Percentiles rank a stretch among this genome's conserved stretches.
Conservation (phyloP, 2,329 filamentous ascomycete species). For the Alternaria sp. region DNA sequence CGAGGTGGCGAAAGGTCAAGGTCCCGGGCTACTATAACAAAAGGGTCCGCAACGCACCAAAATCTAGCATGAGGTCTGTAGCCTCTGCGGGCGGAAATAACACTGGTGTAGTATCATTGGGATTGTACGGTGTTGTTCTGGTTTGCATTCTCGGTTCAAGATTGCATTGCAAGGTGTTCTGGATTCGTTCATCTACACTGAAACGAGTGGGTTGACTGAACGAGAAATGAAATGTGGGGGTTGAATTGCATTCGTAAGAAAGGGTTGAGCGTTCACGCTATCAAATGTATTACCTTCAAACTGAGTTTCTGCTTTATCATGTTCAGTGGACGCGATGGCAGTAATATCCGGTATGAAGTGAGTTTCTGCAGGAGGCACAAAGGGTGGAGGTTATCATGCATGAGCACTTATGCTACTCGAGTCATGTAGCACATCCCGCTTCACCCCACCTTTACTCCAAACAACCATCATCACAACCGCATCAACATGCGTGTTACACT, state of each 20-base stretch:
- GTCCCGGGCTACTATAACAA: conserved; percentile 3
- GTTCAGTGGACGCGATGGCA: not conserved
- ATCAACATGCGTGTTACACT: conserved; percentile 16
- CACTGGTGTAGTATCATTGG: not conserved
- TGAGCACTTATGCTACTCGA: conserved; percentile 21
- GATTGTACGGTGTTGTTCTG: not conserved
- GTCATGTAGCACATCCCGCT: conserved; percentile 47
- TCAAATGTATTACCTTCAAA: not conserved
- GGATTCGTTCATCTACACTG: not conserved
- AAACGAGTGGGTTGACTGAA: not conserved
- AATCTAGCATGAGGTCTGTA: not conserved
- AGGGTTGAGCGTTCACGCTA: not conserved
- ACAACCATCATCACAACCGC: conserved; percentile 21
- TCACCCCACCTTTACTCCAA: conserved; percentile 47
- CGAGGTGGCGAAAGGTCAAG: conserved; percentile 21
- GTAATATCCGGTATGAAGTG: not conserved
- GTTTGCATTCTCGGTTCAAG: not conserved
- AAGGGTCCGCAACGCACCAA: not conserved
- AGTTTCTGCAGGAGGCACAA: not conserved
- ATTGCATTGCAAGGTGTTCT: conserved; percentile 18
- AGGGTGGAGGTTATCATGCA: conserved; percentile 4
- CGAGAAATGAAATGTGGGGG: not conserved
- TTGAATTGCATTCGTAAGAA: not conserved
- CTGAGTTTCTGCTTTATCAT: not conserved
- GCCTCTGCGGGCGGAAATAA: not conserved